Evolutionary conservation across 179 eudicot genomes (phyloP).

Genomic region (Silene vulgaris): DNA sequence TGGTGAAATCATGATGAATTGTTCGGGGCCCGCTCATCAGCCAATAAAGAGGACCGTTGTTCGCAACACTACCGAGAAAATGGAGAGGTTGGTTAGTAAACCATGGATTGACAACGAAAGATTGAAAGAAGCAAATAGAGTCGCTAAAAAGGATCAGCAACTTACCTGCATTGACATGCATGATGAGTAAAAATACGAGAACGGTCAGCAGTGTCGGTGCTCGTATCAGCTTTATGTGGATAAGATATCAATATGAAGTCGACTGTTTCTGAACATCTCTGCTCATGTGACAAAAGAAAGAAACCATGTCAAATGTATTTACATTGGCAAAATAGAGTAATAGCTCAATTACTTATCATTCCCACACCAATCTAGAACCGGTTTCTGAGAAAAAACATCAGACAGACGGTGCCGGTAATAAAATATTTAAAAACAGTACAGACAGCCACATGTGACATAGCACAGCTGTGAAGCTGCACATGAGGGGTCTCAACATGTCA

Average conservation of each 20-base stretch:
- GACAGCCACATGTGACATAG: background rate
- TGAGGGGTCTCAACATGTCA: background rate
- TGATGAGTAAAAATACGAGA: constrained; percentile 61
- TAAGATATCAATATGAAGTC: constrained; percentile 72
- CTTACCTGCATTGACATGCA: constrained; percentile 81
- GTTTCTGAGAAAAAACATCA: background rate
- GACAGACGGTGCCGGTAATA: background rate
- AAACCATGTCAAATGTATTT: constrained; percentile 12
- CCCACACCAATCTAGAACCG: background rate
- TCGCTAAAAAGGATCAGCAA: background rate
- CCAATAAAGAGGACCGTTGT: constrained; percentile 75
- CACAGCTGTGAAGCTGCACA: background rate
- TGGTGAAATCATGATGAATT: constrained; percentile 54
- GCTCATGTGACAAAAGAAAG: constrained; percentile 24
- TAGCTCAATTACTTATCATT: background rate
- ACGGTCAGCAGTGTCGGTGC: constrained; percentile 30
- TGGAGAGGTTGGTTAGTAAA: constrained; percentile 8
- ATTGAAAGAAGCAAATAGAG: background rate
- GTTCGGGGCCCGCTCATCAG: constrained; percentile 66
- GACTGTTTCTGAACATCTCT: constrained; percentile 45
- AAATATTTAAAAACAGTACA: background rate
- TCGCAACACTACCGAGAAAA: constrained; percentile 42
- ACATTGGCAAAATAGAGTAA: background rate
- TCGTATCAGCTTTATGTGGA: constrained; percentile 35
- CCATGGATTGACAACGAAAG: constrained; percentile 1